Percentiles rank a stretch among this genome's conserved stretches.
These are phyloP conservation scores for Falciphora oryzae DNA, from an alignment of 2,329 filamentous ascomycete genomes.

Conservation along the genomic window DNA sequence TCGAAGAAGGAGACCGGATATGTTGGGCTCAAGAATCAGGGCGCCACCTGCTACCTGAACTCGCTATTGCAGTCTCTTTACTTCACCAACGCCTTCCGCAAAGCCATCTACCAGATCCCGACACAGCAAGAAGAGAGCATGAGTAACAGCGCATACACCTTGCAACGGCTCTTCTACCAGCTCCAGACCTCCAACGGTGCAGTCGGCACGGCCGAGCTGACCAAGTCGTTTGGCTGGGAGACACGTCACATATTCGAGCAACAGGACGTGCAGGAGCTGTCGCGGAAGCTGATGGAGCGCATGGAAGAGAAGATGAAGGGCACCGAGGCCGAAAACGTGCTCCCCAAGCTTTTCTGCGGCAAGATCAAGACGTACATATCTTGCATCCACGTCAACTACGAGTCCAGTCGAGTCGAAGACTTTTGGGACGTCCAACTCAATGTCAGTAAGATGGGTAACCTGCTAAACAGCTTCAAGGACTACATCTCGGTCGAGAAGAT, in stretches of 20 bases:
- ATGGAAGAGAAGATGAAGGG: constrained; percentile 99
- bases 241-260: constrained; percentile 97
- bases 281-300: constrained; percentile 92
- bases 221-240: constrained; percentile 97
- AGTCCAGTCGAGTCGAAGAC: constrained; percentile 91
- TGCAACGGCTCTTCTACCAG: constrained; percentile 92
- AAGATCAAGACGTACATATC: constrained; percentile 99
- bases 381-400: constrained; percentile 97
- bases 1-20: constrained; percentile 99
- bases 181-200: constrained; percentile 80
- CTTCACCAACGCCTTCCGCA: constrained; percentile 89
- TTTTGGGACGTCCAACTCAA: constrained; percentile 99
- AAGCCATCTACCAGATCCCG: constrained; percentile 96
- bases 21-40: constrained; percentile 94
- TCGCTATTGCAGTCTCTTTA: constrained; percentile 79
- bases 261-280: constrained; percentile 96
- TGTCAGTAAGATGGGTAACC: constrained; percentile 85
- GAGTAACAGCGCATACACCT: constrained; percentile 84
- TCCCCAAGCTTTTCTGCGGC: constrained; percentile 88
- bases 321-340: constrained; percentile 80
- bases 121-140: constrained; percentile 78
- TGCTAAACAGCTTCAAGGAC: constrained; percentile 92
- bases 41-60: constrained; percentile 85
- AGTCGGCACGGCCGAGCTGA: constrained; percentile 87
- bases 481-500: constrained; percentile 96